Percentiles rank a stretch among this genome's conserved stretches.
Evolutionary conservation across 192 early-diverging fungal species (phyloP).

Genomic region (Podila minutissima): DNA sequence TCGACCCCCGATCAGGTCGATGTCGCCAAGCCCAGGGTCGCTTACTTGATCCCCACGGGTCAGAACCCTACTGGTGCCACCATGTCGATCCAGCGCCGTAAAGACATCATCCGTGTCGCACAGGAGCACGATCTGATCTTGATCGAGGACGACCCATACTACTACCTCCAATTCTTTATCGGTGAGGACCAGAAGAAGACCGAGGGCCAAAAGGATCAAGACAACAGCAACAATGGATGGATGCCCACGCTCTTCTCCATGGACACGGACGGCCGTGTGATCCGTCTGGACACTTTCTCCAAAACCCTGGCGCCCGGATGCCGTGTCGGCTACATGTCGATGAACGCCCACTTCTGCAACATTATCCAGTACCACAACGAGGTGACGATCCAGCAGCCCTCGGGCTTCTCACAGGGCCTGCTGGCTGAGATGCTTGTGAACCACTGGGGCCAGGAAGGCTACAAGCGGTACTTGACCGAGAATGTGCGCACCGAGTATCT

Average conservation of each 20-base stretch:
- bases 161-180: slow-evolving; percentile 78
- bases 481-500: slow-evolving; percentile 76
- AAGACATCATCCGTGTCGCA: slow-evolving; percentile 76
- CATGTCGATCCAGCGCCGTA: slow-evolving; percentile 78
- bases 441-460: slow-evolving; percentile 80
- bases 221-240: slow-evolving; percentile 40
- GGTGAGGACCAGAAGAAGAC: slow-evolving; percentile 30
- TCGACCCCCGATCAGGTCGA: slow-evolving; percentile 42
- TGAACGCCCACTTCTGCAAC: slow-evolving; percentile 67
- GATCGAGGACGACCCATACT: slow-evolving; percentile 94
- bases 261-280: slow-evolving; percentile 83
- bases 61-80: slow-evolving; percentile 90
- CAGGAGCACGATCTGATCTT: slow-evolving; percentile 79
- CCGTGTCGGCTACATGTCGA: slow-evolving; percentile 77
- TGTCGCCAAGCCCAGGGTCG: slow-evolving; percentile 54
- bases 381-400: slow-evolving; percentile 81
- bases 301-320: slow-evolving; percentile 85
- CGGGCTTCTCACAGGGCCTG: slow-evolving; percentile 79
- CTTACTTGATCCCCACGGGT: slow-evolving; percentile 84
- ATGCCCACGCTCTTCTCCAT: slow-evolving; percentile 81
- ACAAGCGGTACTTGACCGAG: slow-evolving; percentile 67
- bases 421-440: slow-evolving; percentile 69
- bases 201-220: slow-evolving; percentile 5
- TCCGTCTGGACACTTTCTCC: slow-evolving; percentile 89
- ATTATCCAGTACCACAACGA: slow-evolving; percentile 82